Evolutionary conservation across 2,329 filamentous ascomycete species (phyloP), one percentile per base, ranked within the genome.

Genomic region (Tolypocladium ophioglossoides): DNA sequence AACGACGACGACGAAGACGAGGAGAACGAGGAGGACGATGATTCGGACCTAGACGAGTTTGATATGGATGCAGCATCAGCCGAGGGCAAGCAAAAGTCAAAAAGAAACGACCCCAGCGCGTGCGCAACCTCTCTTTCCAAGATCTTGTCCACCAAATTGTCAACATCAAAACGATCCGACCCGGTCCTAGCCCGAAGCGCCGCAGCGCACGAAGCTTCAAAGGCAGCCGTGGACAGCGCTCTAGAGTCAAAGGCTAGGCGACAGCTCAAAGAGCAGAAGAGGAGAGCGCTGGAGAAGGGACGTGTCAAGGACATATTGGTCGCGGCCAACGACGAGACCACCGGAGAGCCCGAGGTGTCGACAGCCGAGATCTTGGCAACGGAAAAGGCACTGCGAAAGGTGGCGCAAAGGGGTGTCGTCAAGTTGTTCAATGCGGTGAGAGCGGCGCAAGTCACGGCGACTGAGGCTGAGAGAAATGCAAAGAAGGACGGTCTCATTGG

Each of bases 351-450:
- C 59, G 68, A 72, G 59, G 68, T 68, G 54, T 80, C 79, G 22
- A 79, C 79, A 30, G 73, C 73, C 18, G 74, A 79, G 58, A 78
- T 80, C 30, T 67, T 83, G 64, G 89, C 87, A 65, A 80, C 85
- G 63, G 92, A 97, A 76, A 86, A 85, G 73, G 77, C 83, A 59
- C 70, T 97, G 65, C 83, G 88, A 64, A 94, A 95, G 75, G 90
- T 89, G 50, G 91, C 91, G 47, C 90, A 96, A 72, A 81, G 90
- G 53, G 92, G 92, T 81, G 94, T 99, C 41, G 86, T 97, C 27
- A 95, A 92, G 76, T 77, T 99, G 55, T 99, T 99, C 73, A 96
- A 97, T 69, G 94, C 94, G 0, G 91, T 99, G 35, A 79, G 92
- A 47, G 89, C 89, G 24, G 91, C 94, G 16, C 94, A 99, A 72